A percentile compares a stretch with the other conserved stretches of the same genome.
Conservation (phyloP, 176 grass and related monocot species). For the Musa beccarii region DNA sequence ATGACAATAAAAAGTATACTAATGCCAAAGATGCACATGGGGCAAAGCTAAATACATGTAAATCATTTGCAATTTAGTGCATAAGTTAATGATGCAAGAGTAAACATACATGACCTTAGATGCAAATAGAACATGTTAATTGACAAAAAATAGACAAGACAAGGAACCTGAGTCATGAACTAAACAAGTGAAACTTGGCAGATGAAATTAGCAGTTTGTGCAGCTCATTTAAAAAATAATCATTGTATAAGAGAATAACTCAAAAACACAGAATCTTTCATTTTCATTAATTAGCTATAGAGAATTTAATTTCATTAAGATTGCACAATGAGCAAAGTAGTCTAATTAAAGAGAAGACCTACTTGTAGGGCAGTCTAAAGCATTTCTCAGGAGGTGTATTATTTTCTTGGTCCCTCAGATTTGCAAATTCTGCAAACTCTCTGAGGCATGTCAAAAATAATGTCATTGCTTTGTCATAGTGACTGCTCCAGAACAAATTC, state of each 20-base stretch:
- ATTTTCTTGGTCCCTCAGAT: conserved; percentile 72
- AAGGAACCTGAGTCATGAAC: no score
- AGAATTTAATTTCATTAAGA: conserved; percentile 27
- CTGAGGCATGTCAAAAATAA: conserved; percentile 89
- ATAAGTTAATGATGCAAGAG: no score
- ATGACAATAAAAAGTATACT: no score
- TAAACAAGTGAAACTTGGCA: no score
- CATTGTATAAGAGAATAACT: background rate
- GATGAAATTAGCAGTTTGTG: no score
- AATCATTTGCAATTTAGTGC: no score
- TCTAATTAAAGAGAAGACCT: conserved; percentile 19
- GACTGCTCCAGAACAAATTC: conserved; percentile 97
- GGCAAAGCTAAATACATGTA: no score
- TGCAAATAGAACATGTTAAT: no score
- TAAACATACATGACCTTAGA: no score
- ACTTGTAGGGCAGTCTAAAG: conserved; percentile 93
- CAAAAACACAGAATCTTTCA: no score
- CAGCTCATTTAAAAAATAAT: background rate
- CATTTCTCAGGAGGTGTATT: conserved; percentile 86
- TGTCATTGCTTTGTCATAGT: conserved; percentile 97
- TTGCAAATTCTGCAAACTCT: conserved; percentile 82
- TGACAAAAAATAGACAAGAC: no score
- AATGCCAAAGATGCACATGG: no score
- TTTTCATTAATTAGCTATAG: background rate
- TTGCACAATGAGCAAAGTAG: conserved; percentile 58